Percentiles rank a stretch among this genome's conserved stretches.
phyloP scores from a whole-genome alignment of 768 basidiomycete genomes.

The Boletus tylopilopsis region DNA sequence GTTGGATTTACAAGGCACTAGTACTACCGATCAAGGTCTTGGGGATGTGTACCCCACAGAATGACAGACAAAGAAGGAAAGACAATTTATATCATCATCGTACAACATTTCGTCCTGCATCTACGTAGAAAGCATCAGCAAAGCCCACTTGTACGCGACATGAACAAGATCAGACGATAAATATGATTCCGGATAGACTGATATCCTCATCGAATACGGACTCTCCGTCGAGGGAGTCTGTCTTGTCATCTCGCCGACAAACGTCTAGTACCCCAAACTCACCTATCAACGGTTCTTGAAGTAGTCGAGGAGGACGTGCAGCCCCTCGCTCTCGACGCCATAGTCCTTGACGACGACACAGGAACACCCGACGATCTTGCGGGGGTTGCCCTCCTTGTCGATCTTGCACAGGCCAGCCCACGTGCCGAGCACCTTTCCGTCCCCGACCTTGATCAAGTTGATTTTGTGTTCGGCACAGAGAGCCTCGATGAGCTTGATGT shows the following conservation, averaged over 20 bases:
- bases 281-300: slow-evolving; percentile 84
- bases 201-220: slow-evolving; percentile 59
- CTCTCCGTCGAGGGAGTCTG: slow-evolving; percentile 93
- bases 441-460: slow-evolving; percentile 98
- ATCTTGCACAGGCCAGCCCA: slow-evolving; percentile 99
- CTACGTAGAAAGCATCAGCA: slow-evolving; percentile 15
- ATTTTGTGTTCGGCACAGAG: slow-evolving; percentile 99
- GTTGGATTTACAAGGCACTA: background rate
- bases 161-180: slow-evolving; percentile 53
- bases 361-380: slow-evolving; percentile 91
- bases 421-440: slow-evolving; percentile 95
- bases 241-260: slow-evolving; percentile 61
- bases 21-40: slow-evolving; percentile 1
- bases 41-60: background rate
- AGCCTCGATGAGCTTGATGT: slow-evolving; percentile 99
- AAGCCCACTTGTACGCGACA: background rate
- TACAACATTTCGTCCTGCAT: slow-evolving; percentile 9
- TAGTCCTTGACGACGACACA: slow-evolving; percentile 99
- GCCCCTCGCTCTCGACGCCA: slow-evolving; percentile 90
- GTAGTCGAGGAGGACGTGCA: slow-evolving; percentile 91
- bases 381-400: slow-evolving; percentile 96
- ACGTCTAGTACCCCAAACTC: slow-evolving; percentile 20
- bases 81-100: slow-evolving; percentile 6
- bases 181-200: slow-evolving; percentile 28
- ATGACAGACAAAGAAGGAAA: slow-evolving; percentile 3